phyloP scores from a whole-genome alignment of 768 basidiomycete species.

The Auriscalpium microsporum region DNA sequence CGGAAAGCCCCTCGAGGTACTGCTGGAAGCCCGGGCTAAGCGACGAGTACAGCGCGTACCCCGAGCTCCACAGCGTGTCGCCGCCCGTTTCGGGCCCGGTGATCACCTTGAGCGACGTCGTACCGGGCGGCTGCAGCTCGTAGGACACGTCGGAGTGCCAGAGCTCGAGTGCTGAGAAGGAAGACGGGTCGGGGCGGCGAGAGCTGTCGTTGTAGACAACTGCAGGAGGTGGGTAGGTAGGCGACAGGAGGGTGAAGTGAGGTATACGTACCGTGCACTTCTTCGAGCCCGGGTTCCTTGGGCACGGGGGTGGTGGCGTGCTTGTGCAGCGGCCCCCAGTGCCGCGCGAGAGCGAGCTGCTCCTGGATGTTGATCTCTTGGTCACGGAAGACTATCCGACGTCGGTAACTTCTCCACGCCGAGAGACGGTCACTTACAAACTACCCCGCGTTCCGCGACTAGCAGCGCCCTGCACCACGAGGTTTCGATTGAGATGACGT shows the following conservation, averaged over 20 bases:
- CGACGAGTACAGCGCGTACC: constrained; percentile 78
- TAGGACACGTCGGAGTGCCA: constrained; percentile 83
- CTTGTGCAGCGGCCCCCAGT: constrained; percentile 73
- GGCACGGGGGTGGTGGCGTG: constrained; percentile 79
- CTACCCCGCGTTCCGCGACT: constrained; percentile 67
- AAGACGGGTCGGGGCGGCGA: constrained; percentile 49
- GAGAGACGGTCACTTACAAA: constrained; percentile 39
- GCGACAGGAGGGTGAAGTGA: constrained; percentile 2
- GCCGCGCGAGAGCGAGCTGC: constrained; percentile 61
- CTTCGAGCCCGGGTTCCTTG: constrained; percentile 57
- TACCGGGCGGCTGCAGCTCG: constrained; percentile 52
- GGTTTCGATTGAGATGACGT: not conserved
- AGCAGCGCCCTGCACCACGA: constrained; percentile 47
- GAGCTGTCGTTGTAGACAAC: constrained; percentile 67
- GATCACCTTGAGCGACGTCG: constrained; percentile 69
- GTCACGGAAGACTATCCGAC: constrained; percentile 57
- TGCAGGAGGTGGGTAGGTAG: constrained; percentile 16
- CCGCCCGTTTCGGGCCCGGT: constrained; percentile 53
- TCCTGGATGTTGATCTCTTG: constrained; percentile 62
- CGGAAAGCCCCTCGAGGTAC: constrained; percentile 66
- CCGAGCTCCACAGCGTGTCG: constrained; percentile 77
- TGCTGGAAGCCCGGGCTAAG: constrained; percentile 66
- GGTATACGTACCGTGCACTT: constrained; percentile 52
- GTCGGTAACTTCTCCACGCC: not conserved
- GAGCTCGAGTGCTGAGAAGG: constrained; percentile 67